Evolutionary conservation across 768 basidiomycete species (phyloP).

Genomic region (Nidula microcarpa): DNA sequence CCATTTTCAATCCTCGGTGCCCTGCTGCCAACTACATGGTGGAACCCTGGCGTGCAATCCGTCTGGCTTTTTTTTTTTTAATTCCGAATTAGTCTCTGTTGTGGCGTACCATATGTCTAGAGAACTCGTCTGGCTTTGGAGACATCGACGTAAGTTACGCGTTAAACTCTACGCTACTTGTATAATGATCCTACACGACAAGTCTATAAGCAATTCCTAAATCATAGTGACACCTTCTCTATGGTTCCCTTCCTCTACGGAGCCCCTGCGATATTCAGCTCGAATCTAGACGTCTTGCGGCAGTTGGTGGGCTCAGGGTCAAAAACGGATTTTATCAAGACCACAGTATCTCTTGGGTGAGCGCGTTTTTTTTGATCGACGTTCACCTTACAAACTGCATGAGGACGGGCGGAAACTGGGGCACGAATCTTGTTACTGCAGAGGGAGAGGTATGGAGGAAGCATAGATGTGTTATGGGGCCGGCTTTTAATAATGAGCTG

Average conservation of each 20-base stretch:
- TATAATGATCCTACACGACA: too few relatives aligned
- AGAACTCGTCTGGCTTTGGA: conserved; percentile 36
- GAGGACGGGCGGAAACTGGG: neutral
- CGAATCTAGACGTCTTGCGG: conserved; percentile 21
- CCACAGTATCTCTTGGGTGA: conserved; percentile 8
- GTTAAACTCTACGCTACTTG: too few relatives aligned
- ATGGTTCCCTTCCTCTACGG: conserved; percentile 17
- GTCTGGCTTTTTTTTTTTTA: conserved; percentile 34
- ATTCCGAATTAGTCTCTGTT: too few relatives aligned
- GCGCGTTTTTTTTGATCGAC: conserved; percentile 2
- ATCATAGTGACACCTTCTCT: conserved; percentile 14
- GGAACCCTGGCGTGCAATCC: conserved; percentile 34
- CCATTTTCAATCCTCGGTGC: conserved; percentile 32
- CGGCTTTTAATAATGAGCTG: neutral
- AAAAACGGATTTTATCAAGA: conserved; percentile 14
- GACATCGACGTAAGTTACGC: conserved; percentile 22
- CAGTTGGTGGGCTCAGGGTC: conserved; percentile 16
- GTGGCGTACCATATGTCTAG: too few relatives aligned
- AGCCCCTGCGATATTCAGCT: conserved; percentile 14
- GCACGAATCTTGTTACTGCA: neutral
- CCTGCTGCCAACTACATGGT: conserved; percentile 34
- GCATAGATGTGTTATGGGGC: neutral
- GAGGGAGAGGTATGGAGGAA: neutral
- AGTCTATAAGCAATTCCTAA: neutral
- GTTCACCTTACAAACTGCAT: too few relatives aligned